Conservation (phyloP, 2,329 filamentous ascomycete species). For the Cercospora zeae-maydis region DNA sequence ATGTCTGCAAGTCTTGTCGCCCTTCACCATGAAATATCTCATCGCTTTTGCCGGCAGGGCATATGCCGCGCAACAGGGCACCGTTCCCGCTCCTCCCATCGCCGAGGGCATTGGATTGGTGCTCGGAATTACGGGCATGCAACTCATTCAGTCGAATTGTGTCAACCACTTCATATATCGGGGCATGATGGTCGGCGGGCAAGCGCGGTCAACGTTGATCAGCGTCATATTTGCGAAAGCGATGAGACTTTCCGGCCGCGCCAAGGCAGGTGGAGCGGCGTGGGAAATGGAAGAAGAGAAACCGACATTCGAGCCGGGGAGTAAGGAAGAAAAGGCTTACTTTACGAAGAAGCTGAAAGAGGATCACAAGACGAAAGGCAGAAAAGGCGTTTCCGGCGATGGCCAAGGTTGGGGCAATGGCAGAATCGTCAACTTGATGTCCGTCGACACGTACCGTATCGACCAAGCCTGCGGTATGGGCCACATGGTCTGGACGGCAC, state of each 20-base stretch:
- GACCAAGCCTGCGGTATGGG: slow-evolving; percentile 86
- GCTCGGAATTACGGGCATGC: slow-evolving; percentile 80
- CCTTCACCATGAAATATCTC: slow-evolving; percentile 79
- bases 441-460: slow-evolving; percentile 87
- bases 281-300: slow-evolving; percentile 35
- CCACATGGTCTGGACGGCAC: slow-evolving; percentile 86
- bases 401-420: slow-evolving; percentile 89
- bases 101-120: slow-evolving; percentile 76
- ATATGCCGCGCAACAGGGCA: slow-evolving; percentile 57
- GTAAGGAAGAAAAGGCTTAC: slow-evolving; percentile 51
- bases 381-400: slow-evolving; percentile 58
- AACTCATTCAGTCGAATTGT: slow-evolving; percentile 72
- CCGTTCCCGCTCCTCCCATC: slow-evolving; percentile 61
- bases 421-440: slow-evolving; percentile 89
- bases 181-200: slow-evolving; percentile 86
- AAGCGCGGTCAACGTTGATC: slow-evolving; percentile 76
- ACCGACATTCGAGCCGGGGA: slow-evolving; percentile 45
- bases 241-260: slow-evolving; percentile 81
- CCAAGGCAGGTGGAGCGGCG: slow-evolving; percentile 72
- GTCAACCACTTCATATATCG: slow-evolving; percentile 91
- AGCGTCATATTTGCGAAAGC: slow-evolving; percentile 87
- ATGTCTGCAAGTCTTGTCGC: slow-evolving; percentile 71
- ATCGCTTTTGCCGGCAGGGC: slow-evolving; percentile 82
- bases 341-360: slow-evolving; percentile 44
- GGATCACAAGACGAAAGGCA: slow-evolving; percentile 42